Evolutionary conservation across 2,329 filamentous ascomycete species (phyloP).

Genomic region (Colletotrichum plurivorum): DNA sequence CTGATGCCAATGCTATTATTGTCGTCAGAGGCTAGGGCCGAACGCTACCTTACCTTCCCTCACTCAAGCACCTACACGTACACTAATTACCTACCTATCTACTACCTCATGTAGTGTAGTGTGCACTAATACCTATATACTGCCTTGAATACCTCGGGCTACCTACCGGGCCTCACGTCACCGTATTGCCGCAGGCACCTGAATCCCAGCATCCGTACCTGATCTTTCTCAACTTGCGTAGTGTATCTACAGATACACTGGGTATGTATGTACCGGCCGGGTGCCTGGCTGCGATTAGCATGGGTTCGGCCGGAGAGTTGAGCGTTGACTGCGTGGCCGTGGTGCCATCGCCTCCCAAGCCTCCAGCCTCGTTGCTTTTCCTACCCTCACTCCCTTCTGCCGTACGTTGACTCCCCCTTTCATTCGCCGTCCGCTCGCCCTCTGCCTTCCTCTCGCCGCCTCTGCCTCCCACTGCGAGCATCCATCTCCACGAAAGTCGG

Average conservation of each 20-base stretch:
- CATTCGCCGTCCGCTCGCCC: slow-evolving; percentile 23
- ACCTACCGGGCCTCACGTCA: slow-evolving; percentile 16
- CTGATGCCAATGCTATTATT: slow-evolving; percentile 35
- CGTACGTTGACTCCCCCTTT: not conserved
- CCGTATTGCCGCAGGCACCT: not conserved
- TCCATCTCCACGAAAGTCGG: slow-evolving; percentile 22
- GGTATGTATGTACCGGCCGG: slow-evolving; percentile 18
- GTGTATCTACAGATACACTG: not conserved
- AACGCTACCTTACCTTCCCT: slow-evolving; percentile 10
- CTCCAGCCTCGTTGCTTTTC: slow-evolving; percentile 36
- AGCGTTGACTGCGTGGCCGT: slow-evolving; percentile 37
- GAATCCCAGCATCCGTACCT: slow-evolving; percentile 12
- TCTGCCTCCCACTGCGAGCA: slow-evolving; percentile 6
- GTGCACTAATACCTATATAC: too few species aligned
- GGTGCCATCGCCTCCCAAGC: slow-evolving; percentile 34
- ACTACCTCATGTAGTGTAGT: not conserved
- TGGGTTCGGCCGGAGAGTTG: slow-evolving; percentile 36
- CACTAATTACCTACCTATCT: too few species aligned
- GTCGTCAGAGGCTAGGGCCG: slow-evolving; percentile 4
- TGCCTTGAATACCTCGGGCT: not conserved
- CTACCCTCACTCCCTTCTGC: slow-evolving; percentile 26
- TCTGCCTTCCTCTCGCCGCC: slow-evolving; percentile 6
- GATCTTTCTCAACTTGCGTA: slow-evolving; percentile 14
- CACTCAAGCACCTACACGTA: not conserved
- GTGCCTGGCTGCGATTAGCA: slow-evolving; percentile 23